Evolutionary conservation across 192 early-diverging fungal species (phyloP).

Genomic region (Gamsiella multidivaricata): DNA sequence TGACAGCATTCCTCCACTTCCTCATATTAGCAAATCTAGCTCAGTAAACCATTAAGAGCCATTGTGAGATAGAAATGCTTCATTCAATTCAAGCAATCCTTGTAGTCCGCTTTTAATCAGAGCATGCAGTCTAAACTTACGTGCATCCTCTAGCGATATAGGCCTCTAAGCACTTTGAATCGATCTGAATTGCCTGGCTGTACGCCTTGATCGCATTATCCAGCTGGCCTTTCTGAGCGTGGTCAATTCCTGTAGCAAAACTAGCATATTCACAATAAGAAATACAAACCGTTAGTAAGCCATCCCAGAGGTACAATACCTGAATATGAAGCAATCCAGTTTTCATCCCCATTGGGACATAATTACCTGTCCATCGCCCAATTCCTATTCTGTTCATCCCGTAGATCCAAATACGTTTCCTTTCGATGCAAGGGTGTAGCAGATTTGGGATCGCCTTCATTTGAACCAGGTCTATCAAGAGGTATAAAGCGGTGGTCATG

Average conservation of each 20-base stretch:
- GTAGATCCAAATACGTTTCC: constrained; percentile 49
- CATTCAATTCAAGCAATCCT: background rate
- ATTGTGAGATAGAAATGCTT: too few relatives aligned
- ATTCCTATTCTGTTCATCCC: constrained; percentile 46
- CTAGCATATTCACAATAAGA: background rate
- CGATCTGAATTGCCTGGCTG: constrained; percentile 45
- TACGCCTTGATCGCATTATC: constrained; percentile 48
- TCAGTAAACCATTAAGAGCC: background rate
- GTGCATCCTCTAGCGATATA: constrained; percentile 53
- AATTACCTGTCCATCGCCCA: constrained; percentile 53
- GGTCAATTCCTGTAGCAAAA: constrained; percentile 28
- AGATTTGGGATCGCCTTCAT: constrained; percentile 28
- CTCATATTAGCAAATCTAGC: constrained; percentile 30
- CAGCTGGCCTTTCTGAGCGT: constrained; percentile 30
- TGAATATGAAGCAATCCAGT: too few relatives aligned
- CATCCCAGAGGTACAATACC: too few relatives aligned
- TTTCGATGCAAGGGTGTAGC: constrained; percentile 31
- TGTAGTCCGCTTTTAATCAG: background rate
- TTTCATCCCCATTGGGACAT: too few relatives aligned
- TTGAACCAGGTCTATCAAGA: constrained; percentile 11
- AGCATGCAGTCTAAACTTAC: constrained; percentile 11
- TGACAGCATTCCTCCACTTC: constrained; percentile 34
- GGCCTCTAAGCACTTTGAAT: constrained; percentile 31
- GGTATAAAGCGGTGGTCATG: too few relatives aligned
- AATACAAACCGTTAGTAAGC: background rate